Evolutionary conservation across 176 grass and related monocot genomes (phyloP).

Genomic region (Phoenix dactylifera): DNA sequence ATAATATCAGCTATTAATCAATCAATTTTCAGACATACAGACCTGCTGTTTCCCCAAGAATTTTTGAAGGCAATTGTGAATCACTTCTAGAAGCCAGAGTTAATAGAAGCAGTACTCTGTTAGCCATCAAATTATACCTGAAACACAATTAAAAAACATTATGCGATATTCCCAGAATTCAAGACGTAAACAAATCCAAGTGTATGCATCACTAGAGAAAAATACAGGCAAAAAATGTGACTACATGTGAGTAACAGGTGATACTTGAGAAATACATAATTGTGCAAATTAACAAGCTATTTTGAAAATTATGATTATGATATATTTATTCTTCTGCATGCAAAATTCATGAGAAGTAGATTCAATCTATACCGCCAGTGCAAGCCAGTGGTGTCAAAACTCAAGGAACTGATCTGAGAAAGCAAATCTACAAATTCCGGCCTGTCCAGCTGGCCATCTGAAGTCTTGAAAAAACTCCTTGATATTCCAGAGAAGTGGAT

Average conservation of each 20-base stretch:
- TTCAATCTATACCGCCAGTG: constrained; percentile 66
- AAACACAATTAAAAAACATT: constrained; percentile 12
- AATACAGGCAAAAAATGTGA: not conserved
- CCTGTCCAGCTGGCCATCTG: too few species aligned
- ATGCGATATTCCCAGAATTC: not conserved
- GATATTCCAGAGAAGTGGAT: constrained; percentile 50
- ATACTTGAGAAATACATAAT: too few species aligned
- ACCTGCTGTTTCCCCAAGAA: constrained; percentile 72
- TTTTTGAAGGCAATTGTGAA: constrained; percentile 58
- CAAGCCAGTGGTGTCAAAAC: constrained; percentile 62
- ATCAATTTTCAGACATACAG: constrained; percentile 14
- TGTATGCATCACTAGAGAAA: not conserved
- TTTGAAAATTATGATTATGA: too few species aligned
- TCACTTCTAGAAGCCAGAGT: constrained; percentile 79
- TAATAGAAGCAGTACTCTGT: constrained; percentile 83
- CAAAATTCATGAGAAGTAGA: constrained; percentile 7
- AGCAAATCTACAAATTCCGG: constrained; percentile 28
- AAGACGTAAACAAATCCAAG: not conserved
- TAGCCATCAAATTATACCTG: constrained; percentile 99
- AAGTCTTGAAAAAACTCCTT: constrained; percentile 68
- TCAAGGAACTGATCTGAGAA: constrained; percentile 78
- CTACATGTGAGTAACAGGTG: too few species aligned
- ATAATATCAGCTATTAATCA: too few species aligned
- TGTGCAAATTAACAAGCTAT: too few species aligned
- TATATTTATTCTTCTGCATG: too few species aligned